Base-by-base conservation (phyloP, 2,329 filamentous ascomycete species). In the Aspergillus aculeatus region DNA sequence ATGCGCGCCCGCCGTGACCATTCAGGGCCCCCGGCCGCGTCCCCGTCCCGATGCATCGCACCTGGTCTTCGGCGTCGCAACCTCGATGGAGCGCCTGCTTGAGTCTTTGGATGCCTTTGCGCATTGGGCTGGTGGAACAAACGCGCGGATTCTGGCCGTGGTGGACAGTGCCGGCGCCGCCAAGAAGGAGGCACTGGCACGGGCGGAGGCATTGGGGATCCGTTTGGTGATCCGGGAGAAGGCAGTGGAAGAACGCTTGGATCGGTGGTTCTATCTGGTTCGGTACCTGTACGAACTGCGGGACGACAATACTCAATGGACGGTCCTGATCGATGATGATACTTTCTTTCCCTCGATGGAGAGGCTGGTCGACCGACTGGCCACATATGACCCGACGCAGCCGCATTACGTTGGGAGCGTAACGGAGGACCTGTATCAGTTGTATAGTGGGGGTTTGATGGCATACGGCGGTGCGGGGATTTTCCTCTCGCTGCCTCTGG, bases 301-400 rank as follows among this genome's bases (percentile, higher is more conserved):
- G 24, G 68, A 75, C n/a, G 51, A 53, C 12, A 66, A 74, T 3
- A 83, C 81, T 0, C 70, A 77, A 48, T 86, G 84, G 83, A 77
- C 81, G 23, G 80, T 79, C 31, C 72, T 86, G 47, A 76, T 86
- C 19, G 84, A 86, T 69, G 84, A 86, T 67, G 84, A 86, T 66
- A 86, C 84, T 7, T 86, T 86, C 71, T 85, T 86, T 65, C 83
- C 83, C 0, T 81, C 79, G 1, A 75, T 86, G 16, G 72, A 77
- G 60, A 76, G 78, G 1, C 75, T 86, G 5, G 73, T 77, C 31
- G 66, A 76, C 21, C 72, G 77, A 9, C 76, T 86, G 2, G 66
- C 68, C 31, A 71, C 70, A 31, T 75, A 81, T 58, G 78, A 86
- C 66, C 72, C 80, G 61, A 75, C 72, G 2, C 63, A 74, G 21